Conservation (phyloP, 2,329 filamentous ascomycete genomes). For the Akanthomyces dipterigenus region DNA sequence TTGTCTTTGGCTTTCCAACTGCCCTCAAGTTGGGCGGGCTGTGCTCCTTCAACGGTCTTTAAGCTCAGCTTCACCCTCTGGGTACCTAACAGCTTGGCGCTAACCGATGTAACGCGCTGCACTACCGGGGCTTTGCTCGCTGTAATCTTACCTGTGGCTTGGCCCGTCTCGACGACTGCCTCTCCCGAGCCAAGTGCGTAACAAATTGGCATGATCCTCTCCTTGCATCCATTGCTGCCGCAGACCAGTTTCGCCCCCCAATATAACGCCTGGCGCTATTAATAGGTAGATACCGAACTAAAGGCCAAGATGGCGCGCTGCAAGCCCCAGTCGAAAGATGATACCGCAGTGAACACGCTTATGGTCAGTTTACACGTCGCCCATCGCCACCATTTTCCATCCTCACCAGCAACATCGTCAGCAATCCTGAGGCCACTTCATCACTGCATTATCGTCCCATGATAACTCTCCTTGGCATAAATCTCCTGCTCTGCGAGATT, state of each 20-base stretch:
- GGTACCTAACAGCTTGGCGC: not conserved
- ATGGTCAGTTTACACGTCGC: not conserved
- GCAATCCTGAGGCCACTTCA: not conserved
- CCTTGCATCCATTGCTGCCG: not conserved
- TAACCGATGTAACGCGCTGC: not conserved
- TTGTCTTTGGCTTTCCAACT: too few species aligned
- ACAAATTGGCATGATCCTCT: not conserved
- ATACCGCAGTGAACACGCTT: not conserved
- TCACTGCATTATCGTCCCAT: not conserved
- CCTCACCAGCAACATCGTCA: not conserved
- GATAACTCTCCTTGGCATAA: too few species aligned
- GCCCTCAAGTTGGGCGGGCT: too few species aligned
- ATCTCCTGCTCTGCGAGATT: not conserved
- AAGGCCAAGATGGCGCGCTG: not conserved
- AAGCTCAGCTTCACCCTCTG: not conserved
- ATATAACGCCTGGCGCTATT: not conserved
- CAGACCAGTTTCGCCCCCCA: slow-evolving; percentile 4
- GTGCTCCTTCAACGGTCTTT: not conserved
- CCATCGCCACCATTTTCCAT: not conserved
- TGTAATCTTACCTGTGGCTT: not conserved
- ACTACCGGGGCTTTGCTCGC: not conserved
- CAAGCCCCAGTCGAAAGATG: not conserved
- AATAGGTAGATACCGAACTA: not conserved
- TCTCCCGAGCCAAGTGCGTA: not conserved
- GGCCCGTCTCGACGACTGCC: not conserved